phyloP scores from a whole-genome alignment of 176 grass and related monocot species.

The Alopecurus myosuroides region DNA sequence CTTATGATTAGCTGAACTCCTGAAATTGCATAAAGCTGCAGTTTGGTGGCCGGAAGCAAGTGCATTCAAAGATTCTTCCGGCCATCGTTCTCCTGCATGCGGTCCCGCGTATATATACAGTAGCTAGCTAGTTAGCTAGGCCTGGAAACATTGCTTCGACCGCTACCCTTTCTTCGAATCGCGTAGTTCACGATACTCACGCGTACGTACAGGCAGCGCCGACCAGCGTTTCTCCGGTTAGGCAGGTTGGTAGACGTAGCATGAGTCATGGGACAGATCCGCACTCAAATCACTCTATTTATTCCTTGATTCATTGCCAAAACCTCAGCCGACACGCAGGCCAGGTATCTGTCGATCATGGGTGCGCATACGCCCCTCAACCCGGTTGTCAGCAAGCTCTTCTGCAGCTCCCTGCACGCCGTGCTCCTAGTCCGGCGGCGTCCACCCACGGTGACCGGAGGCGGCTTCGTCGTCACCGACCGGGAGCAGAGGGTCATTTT shows the following conservation, averaged over 20 bases:
- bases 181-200: conserved; percentile 17
- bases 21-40: conserved; percentile 28
- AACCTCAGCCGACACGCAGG: conserved; percentile 20
- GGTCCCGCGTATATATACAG: not conserved
- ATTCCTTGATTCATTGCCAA: conserved; percentile 24
- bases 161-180: conserved; percentile 11
- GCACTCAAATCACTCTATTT: conserved; percentile 48
- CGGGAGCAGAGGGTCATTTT: conserved; percentile 49
- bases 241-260: conserved; percentile 6
- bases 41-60: conserved; percentile 60
- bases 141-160: conserved; percentile 7
- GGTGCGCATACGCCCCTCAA: conserved; percentile 37
- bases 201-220: not conserved
- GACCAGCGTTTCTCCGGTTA: conserved; percentile 18
- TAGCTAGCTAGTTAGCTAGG: no score
- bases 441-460: conserved; percentile 57
- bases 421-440: conserved; percentile 66
- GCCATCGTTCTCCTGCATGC: conserved; percentile 1
- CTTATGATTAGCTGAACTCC: not conserved
- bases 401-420: conserved; percentile 48
- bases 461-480: conserved; percentile 70
- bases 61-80: conserved; percentile 70
- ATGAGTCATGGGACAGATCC: conserved; percentile 33
- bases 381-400: conserved; percentile 84
- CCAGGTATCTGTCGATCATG: conserved; percentile 19